A percentile compares a stretch with the other conserved stretches of the same genome.
phyloP scores from a whole-genome alignment of 2,329 filamentous ascomycete genomes.

The Teratosphaeria destructans region DNA sequence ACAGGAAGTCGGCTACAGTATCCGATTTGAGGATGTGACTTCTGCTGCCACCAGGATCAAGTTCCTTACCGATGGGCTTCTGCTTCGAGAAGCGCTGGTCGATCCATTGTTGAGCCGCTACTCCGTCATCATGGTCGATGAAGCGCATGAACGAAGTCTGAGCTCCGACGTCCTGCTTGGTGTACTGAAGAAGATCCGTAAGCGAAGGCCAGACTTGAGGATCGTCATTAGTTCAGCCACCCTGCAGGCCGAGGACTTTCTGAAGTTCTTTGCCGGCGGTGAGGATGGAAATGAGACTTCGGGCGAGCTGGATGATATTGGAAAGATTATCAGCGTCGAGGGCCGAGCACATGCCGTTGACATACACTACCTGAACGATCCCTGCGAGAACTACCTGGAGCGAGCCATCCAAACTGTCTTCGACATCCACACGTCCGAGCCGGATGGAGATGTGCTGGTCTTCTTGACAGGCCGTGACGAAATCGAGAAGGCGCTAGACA shows the following conservation, averaged over 20 bases:
- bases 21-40: constrained; percentile 83
- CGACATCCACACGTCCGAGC: constrained; percentile 74
- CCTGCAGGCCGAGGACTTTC: constrained; percentile 76
- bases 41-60: constrained; percentile 81
- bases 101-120: constrained; percentile 86
- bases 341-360: constrained; percentile 85
- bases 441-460: constrained; percentile 75
- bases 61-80: constrained; percentile 85
- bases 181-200: constrained; percentile 79
- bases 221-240: constrained; percentile 92
- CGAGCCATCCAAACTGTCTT: constrained; percentile 73
- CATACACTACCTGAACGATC: constrained; percentile 65
- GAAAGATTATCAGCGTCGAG: constrained; percentile 71
- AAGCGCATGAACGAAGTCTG: constrained; percentile 87
- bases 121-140: constrained; percentile 94
- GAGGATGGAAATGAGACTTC: constrained; percentile 25
- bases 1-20: constrained; percentile 80
- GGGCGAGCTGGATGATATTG: constrained; percentile 27
- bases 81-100: constrained; percentile 84
- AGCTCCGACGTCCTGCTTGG: constrained; percentile 87
- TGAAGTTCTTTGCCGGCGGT: constrained; percentile 60
- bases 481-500: constrained; percentile 73
- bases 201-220: constrained; percentile 66
- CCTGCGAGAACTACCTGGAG: constrained; percentile 79
- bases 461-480: constrained; percentile 91